Conservation (phyloP, 2,329 filamentous ascomycete genomes). For the Penicillium concentricum region DNA sequence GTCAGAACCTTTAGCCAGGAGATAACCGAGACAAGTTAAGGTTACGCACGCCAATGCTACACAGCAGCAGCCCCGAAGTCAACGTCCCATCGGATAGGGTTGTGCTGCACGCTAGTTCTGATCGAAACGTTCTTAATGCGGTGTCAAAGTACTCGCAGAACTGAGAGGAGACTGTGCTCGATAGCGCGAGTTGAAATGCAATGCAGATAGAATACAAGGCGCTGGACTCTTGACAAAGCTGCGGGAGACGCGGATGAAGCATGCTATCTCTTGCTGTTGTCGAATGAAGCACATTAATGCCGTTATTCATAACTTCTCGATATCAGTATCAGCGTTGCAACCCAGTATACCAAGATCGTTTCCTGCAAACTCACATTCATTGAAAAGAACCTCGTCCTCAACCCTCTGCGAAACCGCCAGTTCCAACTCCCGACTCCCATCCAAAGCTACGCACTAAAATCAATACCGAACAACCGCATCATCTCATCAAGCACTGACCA, state of each 20-base stretch:
- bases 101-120: constrained; percentile 25
- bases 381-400: constrained; percentile 21
- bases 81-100: constrained; percentile 29
- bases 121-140: constrained; percentile 27
- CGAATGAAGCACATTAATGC: constrained; percentile 31
- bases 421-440: not conserved
- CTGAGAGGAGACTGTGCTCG: constrained; percentile 6
- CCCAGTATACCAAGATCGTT: not conserved
- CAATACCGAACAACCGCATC: not conserved
- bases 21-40: not conserved
- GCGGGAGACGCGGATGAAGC: constrained; percentile 19
- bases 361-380: constrained; percentile 21
- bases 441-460: not conserved
- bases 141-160: constrained; percentile 32
- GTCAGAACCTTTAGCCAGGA: constrained; percentile 1
- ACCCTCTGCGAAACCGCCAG: not conserved
- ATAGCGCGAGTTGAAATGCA: constrained; percentile 28
- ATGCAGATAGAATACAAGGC: constrained; percentile 32
- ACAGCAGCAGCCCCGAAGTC: constrained; percentile 31
- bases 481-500: constrained; percentile 4
- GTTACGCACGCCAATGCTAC: constrained; percentile 32
- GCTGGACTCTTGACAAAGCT: constrained; percentile 25
- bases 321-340: not conserved
- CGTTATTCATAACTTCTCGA: constrained; percentile 24
- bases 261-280: constrained; percentile 24